These are phyloP conservation scores for Chamaenerion angustifolium DNA, from an alignment of 345 rosid genomes.

Conservation along the genomic window DNA sequence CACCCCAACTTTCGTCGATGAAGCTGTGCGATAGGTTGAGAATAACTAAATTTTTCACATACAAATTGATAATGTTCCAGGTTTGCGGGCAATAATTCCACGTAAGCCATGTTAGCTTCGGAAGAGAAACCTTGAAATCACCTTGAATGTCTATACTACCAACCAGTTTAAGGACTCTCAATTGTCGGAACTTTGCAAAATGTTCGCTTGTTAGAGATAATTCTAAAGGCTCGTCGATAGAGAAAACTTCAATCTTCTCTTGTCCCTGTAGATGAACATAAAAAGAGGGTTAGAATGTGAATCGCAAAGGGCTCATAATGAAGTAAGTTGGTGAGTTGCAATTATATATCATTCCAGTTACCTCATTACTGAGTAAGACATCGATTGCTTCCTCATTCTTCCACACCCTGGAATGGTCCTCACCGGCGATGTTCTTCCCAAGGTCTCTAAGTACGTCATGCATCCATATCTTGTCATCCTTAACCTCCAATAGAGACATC, in stretches of 20 bases:
- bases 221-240: neutral
- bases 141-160: neutral
- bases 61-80: neutral
- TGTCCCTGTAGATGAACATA: neutral
- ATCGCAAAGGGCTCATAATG: too few relatives aligned
- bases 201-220: neutral
- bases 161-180: neutral
- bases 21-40: neutral
- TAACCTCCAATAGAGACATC: slow-evolving; percentile 2
- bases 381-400: neutral
- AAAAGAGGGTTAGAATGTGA: neutral
- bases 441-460: neutral
- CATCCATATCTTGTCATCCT: slow-evolving; percentile 1
- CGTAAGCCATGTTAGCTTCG: slow-evolving; percentile 1
- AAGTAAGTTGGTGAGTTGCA: too few relatives aligned
- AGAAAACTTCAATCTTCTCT: neutral
- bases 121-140: neutral
- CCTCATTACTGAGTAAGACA: neutral
- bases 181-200: neutral
- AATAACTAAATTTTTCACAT: slow-evolving; percentile 3
- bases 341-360: too few relatives aligned
- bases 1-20: neutral
- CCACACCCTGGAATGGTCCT: slow-evolving; percentile 5
- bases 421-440: neutral
- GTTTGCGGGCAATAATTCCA: slow-evolving; percentile 1